Base-by-base conservation (phyloP, 2,329 filamentous ascomycete species). In the Plectosphaerella cucumerina region DNA sequence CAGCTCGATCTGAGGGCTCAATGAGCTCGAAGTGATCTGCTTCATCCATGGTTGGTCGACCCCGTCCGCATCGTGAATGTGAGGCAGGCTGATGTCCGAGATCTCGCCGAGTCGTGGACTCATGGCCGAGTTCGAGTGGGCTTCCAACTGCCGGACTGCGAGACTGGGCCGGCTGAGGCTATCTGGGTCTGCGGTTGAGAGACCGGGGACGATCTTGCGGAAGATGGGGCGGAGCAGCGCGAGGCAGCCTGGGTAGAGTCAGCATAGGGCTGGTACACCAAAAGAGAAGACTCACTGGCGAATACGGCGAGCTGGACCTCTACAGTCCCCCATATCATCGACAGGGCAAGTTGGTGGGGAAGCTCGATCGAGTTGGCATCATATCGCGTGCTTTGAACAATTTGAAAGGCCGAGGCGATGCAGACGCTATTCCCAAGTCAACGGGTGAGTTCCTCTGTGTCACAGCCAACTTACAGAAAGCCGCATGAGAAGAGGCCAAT, bases 301-400 rank as follows among this genome's bases (percentile, higher is more conserved):
- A 66, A 54, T 3, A 63, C 57, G 8, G 60, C 61, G 11, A 66
- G 47, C 12, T 66, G 62, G n/a, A 61, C 58, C 48, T 66, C 64
- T 4, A 60, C 57, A 4, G 56, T 59, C 5, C 59, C 62, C 64
- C 62, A 66, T n/a, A 59, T 55, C 20, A 63, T 58, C 26, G 61
- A 60, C 1, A 53, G 43, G 12, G 52, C 59, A 37, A 65, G 58
- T 20, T 66, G 58, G 6, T 61, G 34, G 2, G 61, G 57, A 42
- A 64, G 43, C 33, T 66, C 59, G 6, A 51, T 56, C 0, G 60
- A 57, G 5, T 54, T 50, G 9, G 59, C 53, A 12, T 62, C 48
- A 22, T 61, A 60, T 3, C 44, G 53, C 22, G 53, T 57, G 2
- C 60, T 59, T 12, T 60, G 52, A 18, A 61, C 53, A 6, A 67